Evolutionary conservation across 768 basidiomycete species (phyloP).

Genomic region (Plicaturopsis crispa): DNA sequence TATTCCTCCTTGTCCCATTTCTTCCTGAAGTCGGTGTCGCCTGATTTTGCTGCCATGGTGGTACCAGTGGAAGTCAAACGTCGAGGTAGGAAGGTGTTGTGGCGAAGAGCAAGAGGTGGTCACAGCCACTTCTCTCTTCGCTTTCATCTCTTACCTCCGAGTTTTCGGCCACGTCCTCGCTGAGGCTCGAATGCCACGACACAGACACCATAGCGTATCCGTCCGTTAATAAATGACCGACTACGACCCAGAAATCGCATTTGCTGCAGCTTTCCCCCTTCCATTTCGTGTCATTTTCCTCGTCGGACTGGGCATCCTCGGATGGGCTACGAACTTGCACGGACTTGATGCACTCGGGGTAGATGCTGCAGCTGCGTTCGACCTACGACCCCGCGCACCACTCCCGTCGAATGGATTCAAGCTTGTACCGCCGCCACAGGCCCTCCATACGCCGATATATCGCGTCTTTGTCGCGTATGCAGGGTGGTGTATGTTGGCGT

Average conservation of each 20-base stretch:
- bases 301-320: slow-evolving; percentile 70
- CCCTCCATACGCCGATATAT: slow-evolving; percentile 58
- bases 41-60: slow-evolving; percentile 27
- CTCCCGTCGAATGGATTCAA: slow-evolving; percentile 23
- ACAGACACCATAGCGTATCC: no score
- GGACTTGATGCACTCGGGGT: slow-evolving; percentile 67
- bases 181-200: no score
- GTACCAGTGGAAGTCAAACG: no score
- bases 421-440: slow-evolving; percentile 25
- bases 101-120: no score
- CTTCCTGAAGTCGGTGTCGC: slow-evolving; percentile 73
- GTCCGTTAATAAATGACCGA: no score
- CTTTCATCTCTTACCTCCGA: no score
- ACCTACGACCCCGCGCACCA: slow-evolving; percentile 35
- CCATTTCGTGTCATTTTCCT: slow-evolving; percentile 88
- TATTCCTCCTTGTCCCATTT: slow-evolving; percentile 96
- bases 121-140: no score
- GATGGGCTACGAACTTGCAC: slow-evolving; percentile 93
- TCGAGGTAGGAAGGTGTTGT: no score
- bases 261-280: slow-evolving; percentile 67
- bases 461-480: slow-evolving; percentile 56
- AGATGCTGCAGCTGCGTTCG: slow-evolving; percentile 67
- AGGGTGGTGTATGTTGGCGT: slow-evolving; percentile 54
- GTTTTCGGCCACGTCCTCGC: no score
- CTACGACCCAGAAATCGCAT: slow-evolving; percentile 40